phyloP scores from a whole-genome alignment of 2,329 filamentous ascomycete genomes.

The Leptographium flavum region DNA sequence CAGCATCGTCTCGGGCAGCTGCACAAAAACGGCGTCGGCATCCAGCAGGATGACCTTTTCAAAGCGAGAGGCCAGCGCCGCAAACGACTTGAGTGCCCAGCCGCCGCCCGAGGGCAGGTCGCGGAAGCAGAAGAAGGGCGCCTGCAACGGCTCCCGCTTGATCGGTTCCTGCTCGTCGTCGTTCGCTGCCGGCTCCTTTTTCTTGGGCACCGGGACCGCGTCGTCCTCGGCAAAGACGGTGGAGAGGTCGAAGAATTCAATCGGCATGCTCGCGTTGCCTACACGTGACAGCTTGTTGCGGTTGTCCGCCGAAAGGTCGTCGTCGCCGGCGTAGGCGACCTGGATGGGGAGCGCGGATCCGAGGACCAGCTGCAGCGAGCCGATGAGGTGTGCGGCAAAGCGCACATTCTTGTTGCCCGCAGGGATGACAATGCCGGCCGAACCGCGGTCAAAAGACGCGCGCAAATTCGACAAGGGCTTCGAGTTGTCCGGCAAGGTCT shows the following conservation, averaged over 20 bases:
- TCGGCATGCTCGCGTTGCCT: neutral
- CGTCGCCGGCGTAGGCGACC: slow-evolving; percentile 2
- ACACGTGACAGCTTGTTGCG: neutral
- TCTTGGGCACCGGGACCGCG: neutral
- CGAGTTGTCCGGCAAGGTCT: neutral
- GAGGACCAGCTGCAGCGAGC: neutral
- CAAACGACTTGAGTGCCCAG: slow-evolving; percentile 3
- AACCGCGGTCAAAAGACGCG: neutral
- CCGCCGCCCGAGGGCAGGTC: neutral
- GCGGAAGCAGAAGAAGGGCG: neutral
- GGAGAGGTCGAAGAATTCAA: slow-evolving; percentile 2
- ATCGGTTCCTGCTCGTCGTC: neutral
- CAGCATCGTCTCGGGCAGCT: slow-evolving; percentile 2
- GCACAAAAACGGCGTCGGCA: slow-evolving; percentile 4
- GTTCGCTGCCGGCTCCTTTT: neutral
- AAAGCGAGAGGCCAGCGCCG: slow-evolving; percentile 2
- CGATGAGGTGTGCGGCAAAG: slow-evolving; percentile 1
- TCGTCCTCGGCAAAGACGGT: neutral
- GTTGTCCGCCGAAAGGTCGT: neutral
- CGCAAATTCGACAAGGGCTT: neutral
- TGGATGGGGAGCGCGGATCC: slow-evolving; percentile 1
- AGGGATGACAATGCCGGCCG: slow-evolving; percentile 1
- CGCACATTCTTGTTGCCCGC: slow-evolving; percentile 1
- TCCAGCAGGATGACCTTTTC: slow-evolving; percentile 4
- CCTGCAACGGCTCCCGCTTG: neutral